Evolutionary conservation across 371 early-diverging fungal species (phyloP).

Genomic region (Catenaria anguillulae): DNA sequence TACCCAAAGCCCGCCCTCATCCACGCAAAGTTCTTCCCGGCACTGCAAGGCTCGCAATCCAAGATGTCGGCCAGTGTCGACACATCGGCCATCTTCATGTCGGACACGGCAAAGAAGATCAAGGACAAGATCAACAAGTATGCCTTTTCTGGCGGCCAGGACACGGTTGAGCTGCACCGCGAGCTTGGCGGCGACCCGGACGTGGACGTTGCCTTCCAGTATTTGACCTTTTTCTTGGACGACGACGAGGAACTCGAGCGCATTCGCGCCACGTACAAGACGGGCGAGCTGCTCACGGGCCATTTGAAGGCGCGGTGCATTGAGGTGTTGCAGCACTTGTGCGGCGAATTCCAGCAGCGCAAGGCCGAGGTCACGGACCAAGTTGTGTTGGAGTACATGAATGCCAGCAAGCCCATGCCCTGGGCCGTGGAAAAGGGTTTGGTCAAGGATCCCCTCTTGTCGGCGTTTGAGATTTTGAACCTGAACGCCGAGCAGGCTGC

Average conservation of each 20-base stretch:
- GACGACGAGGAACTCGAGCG: conserved; percentile 82
- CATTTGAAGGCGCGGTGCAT: conserved; percentile 92
- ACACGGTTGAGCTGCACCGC: conserved; percentile 81
- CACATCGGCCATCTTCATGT: conserved; percentile 87
- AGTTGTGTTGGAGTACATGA: conserved; percentile 46
- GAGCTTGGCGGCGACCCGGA: conserved; percentile 89
- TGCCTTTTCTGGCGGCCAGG: conserved; percentile 95
- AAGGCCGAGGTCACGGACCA: conserved; percentile 50
- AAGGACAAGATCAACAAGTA: conserved; percentile 97
- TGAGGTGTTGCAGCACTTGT: conserved; percentile 66
- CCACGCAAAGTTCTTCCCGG: conserved; percentile 96
- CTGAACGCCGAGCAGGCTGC: too few species aligned
- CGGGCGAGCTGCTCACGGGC: conserved; percentile 81
- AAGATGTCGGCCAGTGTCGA: conserved; percentile 97
- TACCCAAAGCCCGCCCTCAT: conserved; percentile 93
- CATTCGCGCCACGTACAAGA: conserved; percentile 61
- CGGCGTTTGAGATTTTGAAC: not conserved
- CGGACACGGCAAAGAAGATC: conserved; percentile 85
- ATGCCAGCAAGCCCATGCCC: conserved; percentile 15
- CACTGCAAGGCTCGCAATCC: conserved; percentile 87
- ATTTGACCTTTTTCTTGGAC: conserved; percentile 91
- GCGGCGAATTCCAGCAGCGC: conserved; percentile 72
- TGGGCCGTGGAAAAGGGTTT: not conserved
- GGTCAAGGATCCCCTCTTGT: not conserved
- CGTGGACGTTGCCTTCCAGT: conserved; percentile 95